These are phyloP conservation scores for Sclerotinia spermophila DNA, from an alignment of 2,329 filamentous ascomycete genomes.

Conservation along the genomic window DNA sequence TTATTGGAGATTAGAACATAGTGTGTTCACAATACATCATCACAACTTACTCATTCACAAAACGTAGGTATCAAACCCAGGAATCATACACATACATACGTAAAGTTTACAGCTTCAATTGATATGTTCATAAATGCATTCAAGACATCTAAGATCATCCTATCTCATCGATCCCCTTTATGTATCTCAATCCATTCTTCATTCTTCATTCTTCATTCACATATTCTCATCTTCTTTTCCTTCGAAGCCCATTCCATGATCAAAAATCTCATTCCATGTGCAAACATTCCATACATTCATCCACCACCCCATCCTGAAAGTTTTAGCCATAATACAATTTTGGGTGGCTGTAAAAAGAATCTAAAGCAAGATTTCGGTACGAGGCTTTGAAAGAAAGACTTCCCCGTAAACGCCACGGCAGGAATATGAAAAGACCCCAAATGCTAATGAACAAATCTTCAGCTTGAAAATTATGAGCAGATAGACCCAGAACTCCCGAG, in stretches of 20 bases:
- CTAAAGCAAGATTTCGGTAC: slow-evolving; percentile 4
- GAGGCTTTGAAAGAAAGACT: slow-evolving; percentile 12
- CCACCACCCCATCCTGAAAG: slow-evolving; percentile 14
- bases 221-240: not conserved
- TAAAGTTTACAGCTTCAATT: slow-evolving; percentile 12
- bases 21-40: not conserved
- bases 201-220: slow-evolving; percentile 5
- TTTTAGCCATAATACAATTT: slow-evolving; percentile 23
- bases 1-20: not conserved
- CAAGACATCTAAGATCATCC: slow-evolving; percentile 19
- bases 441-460: slow-evolving; percentile 22
- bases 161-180: slow-evolving; percentile 12
- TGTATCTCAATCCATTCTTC: slow-evolving; percentile 3
- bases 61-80: not conserved
- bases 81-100: not conserved
- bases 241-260: not conserved
- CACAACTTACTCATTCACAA: not conserved
- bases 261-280: slow-evolving; percentile 7
- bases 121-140: slow-evolving; percentile 21
- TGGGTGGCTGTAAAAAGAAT: slow-evolving; percentile 19
- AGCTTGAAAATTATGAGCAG: slow-evolving; percentile 12
- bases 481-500: slow-evolving; percentile 18
- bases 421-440: slow-evolving; percentile 15
- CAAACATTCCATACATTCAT: not conserved
- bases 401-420: slow-evolving; percentile 17